Evolutionary conservation across 2,329 filamentous ascomycete species (phyloP).

Genomic region (Amesomyces nigricolor): DNA sequence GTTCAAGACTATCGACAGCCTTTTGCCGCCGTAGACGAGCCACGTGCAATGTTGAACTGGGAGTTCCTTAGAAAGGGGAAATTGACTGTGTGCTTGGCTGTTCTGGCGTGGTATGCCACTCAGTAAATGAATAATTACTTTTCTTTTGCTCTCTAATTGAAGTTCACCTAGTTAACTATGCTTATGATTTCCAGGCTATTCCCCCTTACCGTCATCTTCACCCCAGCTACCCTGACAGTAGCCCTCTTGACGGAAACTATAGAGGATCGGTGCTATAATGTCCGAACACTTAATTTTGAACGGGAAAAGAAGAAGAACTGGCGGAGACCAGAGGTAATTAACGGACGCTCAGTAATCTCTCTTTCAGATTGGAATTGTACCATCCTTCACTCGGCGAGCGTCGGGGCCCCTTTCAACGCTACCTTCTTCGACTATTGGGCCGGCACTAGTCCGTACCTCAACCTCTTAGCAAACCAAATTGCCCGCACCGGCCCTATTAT

Average conservation of each 20-base stretch:
- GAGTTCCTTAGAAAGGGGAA: conserved; percentile 22
- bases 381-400: conserved; percentile 2
- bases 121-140: too few relatives aligned
- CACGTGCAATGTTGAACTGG: conserved; percentile 18
- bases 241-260: conserved; percentile 20
- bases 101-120: conserved; percentile 17
- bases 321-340: conserved; percentile 21
- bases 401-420: conserved; percentile 14
- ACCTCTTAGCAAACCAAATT: conserved; percentile 14
- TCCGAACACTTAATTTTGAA: conserved; percentile 30
- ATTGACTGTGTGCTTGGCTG: conserved; percentile 17
- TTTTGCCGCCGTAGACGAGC: conserved; percentile 22
- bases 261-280: conserved; percentile 17
- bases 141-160: too few relatives aligned
- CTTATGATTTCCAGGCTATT: conserved; percentile 21
- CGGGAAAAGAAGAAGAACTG: conserved; percentile 27
- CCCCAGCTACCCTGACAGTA: conserved; percentile 28
- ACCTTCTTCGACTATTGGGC: conserved; percentile 32
- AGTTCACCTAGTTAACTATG: too few relatives aligned
- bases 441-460: conserved; percentile 19
- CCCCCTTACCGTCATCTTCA: conserved; percentile 29
- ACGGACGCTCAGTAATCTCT: conserved; percentile 23
- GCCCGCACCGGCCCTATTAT: conserved; percentile 24
- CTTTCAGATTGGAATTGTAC: conserved; percentile 29
- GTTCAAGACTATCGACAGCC: conserved; percentile 22